Evolutionary conservation across 176 grass and related monocot species (phyloP).

Genomic region (barley (Hordeum vulgare)): MorexV3_pseudomolecules_assembly NC_058520.1:555723490-555723989

Average conservation of each 20-base stretch:
- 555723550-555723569: too few species aligned
- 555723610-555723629: too few species aligned
- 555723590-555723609: too few species aligned
- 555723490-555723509: neutral
- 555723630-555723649: neutral
- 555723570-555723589: too few species aligned
- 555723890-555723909: conserved; percentile 90
- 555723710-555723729: neutral
- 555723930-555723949: neutral
- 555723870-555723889: conserved; percentile 76
- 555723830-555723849: conserved; percentile 88
- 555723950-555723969: neutral
- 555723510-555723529: neutral
- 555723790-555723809: conserved; percentile 51
- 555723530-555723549: neutral
- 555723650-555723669: neutral
- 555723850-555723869: conserved; percentile 88
- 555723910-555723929: conserved; percentile 57
- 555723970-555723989: conserved; percentile 4
- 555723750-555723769: neutral
- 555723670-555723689: neutral
- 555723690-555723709: neutral
- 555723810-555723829: conserved; percentile 84
- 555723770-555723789: conserved; percentile 55
- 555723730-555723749: neutral